These are phyloP conservation scores for Eruca vesicaria DNA, from an alignment of 441 rosid species.

Conservation along the genomic window DNA sequence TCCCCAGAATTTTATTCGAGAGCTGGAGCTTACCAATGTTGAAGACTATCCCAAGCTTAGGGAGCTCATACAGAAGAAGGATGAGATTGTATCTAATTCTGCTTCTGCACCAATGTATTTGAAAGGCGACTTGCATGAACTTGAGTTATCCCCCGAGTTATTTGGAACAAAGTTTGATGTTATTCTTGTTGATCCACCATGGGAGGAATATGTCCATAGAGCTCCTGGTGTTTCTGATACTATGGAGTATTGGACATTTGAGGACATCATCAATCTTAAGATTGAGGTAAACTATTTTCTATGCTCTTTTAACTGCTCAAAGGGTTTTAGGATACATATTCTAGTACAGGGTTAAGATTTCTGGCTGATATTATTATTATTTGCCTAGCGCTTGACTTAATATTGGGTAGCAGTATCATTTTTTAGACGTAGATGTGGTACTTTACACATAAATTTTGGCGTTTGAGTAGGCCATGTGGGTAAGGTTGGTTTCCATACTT, in stretches of 20 bases:
- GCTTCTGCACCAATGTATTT: constrained; percentile 96
- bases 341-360: background rate
- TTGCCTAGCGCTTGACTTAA: background rate
- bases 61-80: constrained; percentile 99
- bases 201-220: constrained; percentile 99
- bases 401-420: background rate
- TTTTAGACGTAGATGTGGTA: background rate
- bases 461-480: constrained; percentile 4
- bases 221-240: constrained; percentile 99
- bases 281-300: constrained; percentile 66
- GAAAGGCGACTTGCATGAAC: constrained; percentile 75
- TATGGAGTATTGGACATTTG: constrained; percentile 98
- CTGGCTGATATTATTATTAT: background rate
- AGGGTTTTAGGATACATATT: background rate
- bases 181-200: constrained; percentile 96
- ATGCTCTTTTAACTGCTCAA: background rate
- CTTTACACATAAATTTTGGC: background rate
- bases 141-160: constrained; percentile 90
- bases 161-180: constrained; percentile 98
- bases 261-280: constrained; percentile 88
- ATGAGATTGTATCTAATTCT: constrained; percentile 89
- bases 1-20: constrained; percentile 98
- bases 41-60: constrained; percentile 99
- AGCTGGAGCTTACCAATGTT: constrained; percentile 95
- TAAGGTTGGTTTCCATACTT: background rate